phyloP scores from a whole-genome alignment of 495 filamentous ascomycete genomes.

The Penicillium daleae region DNA sequence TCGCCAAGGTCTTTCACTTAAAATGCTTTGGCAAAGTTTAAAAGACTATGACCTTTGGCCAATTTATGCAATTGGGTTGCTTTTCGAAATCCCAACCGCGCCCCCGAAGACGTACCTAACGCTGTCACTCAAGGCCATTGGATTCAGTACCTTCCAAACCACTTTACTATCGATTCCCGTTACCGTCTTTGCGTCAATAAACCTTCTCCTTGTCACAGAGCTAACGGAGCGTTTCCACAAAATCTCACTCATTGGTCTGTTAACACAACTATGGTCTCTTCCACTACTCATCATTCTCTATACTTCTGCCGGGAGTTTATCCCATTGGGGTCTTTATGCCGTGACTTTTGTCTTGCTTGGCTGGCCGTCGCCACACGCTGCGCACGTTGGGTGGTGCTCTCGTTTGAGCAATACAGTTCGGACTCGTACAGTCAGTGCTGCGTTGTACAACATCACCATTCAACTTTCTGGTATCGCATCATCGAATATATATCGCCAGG shows the following conservation, averaged over 20 bases:
- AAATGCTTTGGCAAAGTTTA: constrained; percentile 54
- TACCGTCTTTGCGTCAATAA: constrained; percentile 49
- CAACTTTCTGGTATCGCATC: constrained; percentile 54
- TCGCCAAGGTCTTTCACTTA: constrained; percentile 58
- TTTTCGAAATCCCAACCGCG: constrained; percentile 52
- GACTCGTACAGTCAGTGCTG: constrained; percentile 55
- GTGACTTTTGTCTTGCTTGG: constrained; percentile 60
- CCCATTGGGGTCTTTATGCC: constrained; percentile 58
- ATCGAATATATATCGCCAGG: constrained; percentile 59
- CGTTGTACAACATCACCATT: constrained; percentile 57
- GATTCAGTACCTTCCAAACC: constrained; percentile 13
- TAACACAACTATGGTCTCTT: constrained; percentile 32
- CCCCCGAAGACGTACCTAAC: constrained; percentile 38
- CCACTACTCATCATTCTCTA: constrained; percentile 47
- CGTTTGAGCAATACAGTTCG: constrained; percentile 59
- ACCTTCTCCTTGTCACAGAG: constrained; percentile 48
- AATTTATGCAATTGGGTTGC: constrained; percentile 61
- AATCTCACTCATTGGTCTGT: constrained; percentile 47
- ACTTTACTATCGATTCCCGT: constrained; percentile 53
- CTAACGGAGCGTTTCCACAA: constrained; percentile 53
- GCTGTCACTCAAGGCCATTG: constrained; percentile 11
- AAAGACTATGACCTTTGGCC: constrained; percentile 71
- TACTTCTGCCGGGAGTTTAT: constrained; percentile 39
- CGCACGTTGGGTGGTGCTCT: constrained; percentile 39
- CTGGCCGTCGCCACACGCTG: constrained; percentile 49